These are phyloP conservation scores for Microdochium nivale DNA, from an alignment of 2,329 filamentous ascomycete genomes.

Conservation along the genomic window DNA sequence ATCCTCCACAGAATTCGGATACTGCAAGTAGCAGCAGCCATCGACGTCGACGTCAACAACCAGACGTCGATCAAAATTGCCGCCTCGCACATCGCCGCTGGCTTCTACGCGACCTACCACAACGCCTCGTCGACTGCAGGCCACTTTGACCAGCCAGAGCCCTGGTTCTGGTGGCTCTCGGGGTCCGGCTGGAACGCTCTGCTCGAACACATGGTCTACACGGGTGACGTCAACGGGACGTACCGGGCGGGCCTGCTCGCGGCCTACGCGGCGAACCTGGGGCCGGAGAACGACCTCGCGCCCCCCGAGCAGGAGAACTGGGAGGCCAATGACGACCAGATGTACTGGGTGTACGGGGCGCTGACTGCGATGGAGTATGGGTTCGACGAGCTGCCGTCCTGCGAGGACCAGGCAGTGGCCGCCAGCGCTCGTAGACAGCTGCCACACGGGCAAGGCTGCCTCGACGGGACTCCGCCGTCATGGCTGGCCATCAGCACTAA, in stretches of 20 bases:
- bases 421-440: neutral
- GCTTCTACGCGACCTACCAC: slow-evolving; percentile 18
- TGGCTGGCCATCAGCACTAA: slow-evolving; percentile 41
- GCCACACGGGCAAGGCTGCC: slow-evolving; percentile 5
- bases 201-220: slow-evolving; percentile 16
- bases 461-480: slow-evolving; percentile 23
- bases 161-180: slow-evolving; percentile 25
- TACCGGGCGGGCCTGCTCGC: slow-evolving; percentile 13
- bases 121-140: slow-evolving; percentile 18
- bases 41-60: slow-evolving; percentile 14
- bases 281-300: slow-evolving; percentile 13
- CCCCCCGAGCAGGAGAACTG: slow-evolving; percentile 11
- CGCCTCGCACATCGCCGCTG: slow-evolving; percentile 17
- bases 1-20: too few species aligned
- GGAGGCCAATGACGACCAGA: slow-evolving; percentile 38
- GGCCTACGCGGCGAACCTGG: slow-evolving; percentile 12
- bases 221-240: slow-evolving; percentile 10
- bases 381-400: slow-evolving; percentile 20
- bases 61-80: slow-evolving; percentile 13
- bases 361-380: slow-evolving; percentile 35
- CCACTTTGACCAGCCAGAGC: slow-evolving; percentile 21
- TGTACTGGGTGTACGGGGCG: slow-evolving; percentile 39
- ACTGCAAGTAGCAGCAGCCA: slow-evolving; percentile 4
- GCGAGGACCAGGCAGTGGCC: neutral
- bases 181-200: slow-evolving; percentile 20